Conservation (phyloP, 106 monocot species). For the Hemerocallis citrina region DNA sequence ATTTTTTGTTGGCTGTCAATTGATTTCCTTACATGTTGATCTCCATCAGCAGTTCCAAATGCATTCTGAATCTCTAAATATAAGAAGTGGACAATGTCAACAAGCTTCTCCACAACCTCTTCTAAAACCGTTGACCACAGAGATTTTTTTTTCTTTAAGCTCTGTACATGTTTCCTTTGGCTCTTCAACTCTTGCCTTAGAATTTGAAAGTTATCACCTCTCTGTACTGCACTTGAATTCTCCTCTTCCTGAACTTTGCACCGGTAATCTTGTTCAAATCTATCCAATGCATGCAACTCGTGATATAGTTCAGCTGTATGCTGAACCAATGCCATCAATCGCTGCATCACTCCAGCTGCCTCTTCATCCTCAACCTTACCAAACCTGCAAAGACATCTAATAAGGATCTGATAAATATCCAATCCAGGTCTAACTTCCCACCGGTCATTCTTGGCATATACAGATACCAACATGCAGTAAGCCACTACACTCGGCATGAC, state of each 20-base stretch:
- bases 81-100: too few relatives aligned
- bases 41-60: too few relatives aligned
- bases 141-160: conserved; percentile 65
- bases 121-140: conserved; percentile 73
- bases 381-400: too few relatives aligned
- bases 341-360: too few relatives aligned
- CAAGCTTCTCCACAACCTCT: too few relatives aligned
- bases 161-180: conserved; percentile 57
- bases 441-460: conserved; percentile 91
- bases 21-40: too few relatives aligned
- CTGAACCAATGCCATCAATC: too few relatives aligned
- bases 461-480: conserved; percentile 74
- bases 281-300: conserved; percentile 83
- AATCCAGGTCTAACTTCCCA: too few relatives aligned
- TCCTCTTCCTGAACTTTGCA: conserved; percentile 64
- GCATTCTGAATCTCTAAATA: too few relatives aligned
- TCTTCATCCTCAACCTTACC: too few relatives aligned
- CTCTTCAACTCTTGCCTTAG: conserved; percentile 66
- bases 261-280: conserved; percentile 83
- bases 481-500: conserved; percentile 61
- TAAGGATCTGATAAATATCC: too few relatives aligned
- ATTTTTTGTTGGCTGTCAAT: too few relatives aligned
- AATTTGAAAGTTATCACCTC: conserved; percentile 68
- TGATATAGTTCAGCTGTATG: conserved; percentile 96
- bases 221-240: conserved; percentile 41